These are phyloP conservation scores for Elaphomyces granulatus DNA, from an alignment of 495 filamentous ascomycete species.

Conservation along the genomic window DNA sequence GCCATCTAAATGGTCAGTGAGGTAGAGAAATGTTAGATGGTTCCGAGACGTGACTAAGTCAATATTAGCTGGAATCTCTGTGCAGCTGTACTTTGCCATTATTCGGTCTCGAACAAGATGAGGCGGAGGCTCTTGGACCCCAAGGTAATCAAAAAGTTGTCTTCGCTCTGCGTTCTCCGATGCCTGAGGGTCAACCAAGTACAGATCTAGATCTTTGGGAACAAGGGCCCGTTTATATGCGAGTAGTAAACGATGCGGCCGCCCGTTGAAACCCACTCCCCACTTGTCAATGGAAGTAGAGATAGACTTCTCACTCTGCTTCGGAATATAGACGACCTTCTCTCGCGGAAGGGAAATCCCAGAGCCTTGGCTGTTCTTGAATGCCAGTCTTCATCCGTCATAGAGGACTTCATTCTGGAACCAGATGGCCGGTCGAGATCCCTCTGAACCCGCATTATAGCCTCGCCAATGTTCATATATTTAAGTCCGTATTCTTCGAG, in stretches of 20 bases:
- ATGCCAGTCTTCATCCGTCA: conserved; percentile 12
- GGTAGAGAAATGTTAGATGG: conserved; percentile 20
- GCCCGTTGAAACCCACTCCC: conserved; percentile 5
- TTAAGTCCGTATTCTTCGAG: conserved; percentile 6
- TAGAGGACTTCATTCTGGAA: conserved; percentile 2
- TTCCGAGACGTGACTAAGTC: conserved; percentile 10
- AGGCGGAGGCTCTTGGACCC: conserved; percentile 4
- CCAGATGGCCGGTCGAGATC: conserved; percentile 4
- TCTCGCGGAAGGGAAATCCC: not conserved
- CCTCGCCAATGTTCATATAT: not conserved
- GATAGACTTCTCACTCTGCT: not conserved
- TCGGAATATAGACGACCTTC: too few relatives aligned
- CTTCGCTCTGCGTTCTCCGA: conserved; percentile 10
- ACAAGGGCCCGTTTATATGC: conserved; percentile 4
- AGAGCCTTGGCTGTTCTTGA: conserved; percentile 10
- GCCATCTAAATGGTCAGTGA: conserved; percentile 9
- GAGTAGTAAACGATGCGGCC: conserved; percentile 11
- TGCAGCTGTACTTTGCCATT: conserved; percentile 1
- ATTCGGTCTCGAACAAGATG: conserved; percentile 4
- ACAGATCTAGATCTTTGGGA: conserved; percentile 13
- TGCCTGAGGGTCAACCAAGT: conserved; percentile 7
- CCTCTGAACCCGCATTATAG: conserved; percentile 4
- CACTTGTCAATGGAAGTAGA: conserved; percentile 7
- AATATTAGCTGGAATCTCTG: conserved; percentile 4
- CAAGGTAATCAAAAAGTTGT: conserved; percentile 14